A percentile compares a stretch with the other conserved stretches of the same genome.
These are phyloP conservation scores for Vitis hybrid DNA, from an alignment of 177 flowering plant species.

Conservation along the genomic window DNA sequence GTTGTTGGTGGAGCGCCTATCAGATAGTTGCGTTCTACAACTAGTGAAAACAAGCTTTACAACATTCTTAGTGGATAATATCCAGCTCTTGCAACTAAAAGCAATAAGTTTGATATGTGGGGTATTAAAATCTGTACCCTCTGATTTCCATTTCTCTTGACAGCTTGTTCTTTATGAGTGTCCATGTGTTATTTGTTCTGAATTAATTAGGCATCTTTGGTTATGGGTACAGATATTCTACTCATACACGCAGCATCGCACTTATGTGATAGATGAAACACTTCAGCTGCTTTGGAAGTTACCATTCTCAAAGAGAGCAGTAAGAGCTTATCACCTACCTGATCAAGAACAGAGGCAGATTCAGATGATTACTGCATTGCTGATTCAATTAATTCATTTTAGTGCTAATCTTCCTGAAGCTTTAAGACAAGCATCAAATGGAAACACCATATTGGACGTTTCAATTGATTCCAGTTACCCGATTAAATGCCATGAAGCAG, in stretches of 20 bases:
- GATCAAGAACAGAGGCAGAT: constrained; percentile 96
- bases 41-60: constrained; percentile 77
- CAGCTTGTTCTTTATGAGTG: constrained; percentile 7
- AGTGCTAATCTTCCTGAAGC: constrained; percentile 76
- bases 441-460: constrained; percentile 48
- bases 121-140: constrained; percentile 44
- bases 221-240: constrained; percentile 66
- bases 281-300: constrained; percentile 82
- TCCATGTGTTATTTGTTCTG: constrained; percentile 8
- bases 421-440: constrained; percentile 48
- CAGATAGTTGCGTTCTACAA: constrained; percentile 94
- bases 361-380: constrained; percentile 89
- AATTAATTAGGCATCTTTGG: constrained; percentile 8
- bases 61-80: constrained; percentile 85
- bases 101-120: constrained; percentile 76
- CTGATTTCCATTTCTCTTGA: neutral
- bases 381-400: constrained; percentile 87
- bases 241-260: constrained; percentile 78
- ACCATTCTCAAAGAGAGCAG: constrained; percentile 76
- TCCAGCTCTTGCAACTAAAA: constrained; percentile 92
- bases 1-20: constrained; percentile 69
- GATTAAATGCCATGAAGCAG: constrained; percentile 71
- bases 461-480: constrained; percentile 59
- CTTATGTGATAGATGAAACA: constrained; percentile 77
- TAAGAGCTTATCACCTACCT: constrained; percentile 81